Evolutionary conservation across 2,329 filamentous ascomycete species (phyloP), one percentile per base, ranked within the genome.

Genomic region (Zymoseptoria tritici): DNA sequence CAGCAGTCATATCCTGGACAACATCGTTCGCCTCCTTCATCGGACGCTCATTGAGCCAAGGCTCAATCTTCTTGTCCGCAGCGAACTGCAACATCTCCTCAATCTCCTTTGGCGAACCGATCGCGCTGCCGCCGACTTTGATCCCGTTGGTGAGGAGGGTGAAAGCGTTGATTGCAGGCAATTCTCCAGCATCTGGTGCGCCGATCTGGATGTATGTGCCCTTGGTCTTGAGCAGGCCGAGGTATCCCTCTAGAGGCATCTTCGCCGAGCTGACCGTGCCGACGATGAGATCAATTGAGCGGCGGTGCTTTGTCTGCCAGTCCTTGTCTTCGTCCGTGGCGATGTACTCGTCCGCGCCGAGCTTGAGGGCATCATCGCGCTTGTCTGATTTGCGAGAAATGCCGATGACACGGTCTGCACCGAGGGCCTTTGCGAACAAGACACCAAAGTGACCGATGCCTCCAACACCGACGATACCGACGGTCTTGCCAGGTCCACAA

Each of bases 381-480:
- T 89, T 89, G 69, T 71, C 66, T 1, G 77, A 76, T 0, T 79
- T 83, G 64, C 86, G 83, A 5, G 84, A 85, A 64, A 89, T 82
- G 13, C 83, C 85, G 29, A 85, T 83, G 16, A 86, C 81, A 9
- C 81, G 80, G 54, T 89, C 85, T 24, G 85, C 85, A 9, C 85
- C 86, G 1, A 93, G 76, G 1, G 88, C 88, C 65, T 82, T 84
- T 1, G 88, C 85, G 72, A 83, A 90, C 60, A 90, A 77, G 11
- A 92, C 71, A 0, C 83, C 89, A 64, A 91, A 83, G 71, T 92
- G 88, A 36, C 67, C 64, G n/a, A 61, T 49, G 9, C 60, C 60
- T 16, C 57, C 62, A 87, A 91, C 78, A 8, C 89, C 88, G 9
- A 90, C 78, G 57, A 93, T 82, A 0, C 85, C 89, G 0, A 93